phyloP scores from a whole-genome alignment of 164 flowering plant species.

The Vitis riparia region DNA sequence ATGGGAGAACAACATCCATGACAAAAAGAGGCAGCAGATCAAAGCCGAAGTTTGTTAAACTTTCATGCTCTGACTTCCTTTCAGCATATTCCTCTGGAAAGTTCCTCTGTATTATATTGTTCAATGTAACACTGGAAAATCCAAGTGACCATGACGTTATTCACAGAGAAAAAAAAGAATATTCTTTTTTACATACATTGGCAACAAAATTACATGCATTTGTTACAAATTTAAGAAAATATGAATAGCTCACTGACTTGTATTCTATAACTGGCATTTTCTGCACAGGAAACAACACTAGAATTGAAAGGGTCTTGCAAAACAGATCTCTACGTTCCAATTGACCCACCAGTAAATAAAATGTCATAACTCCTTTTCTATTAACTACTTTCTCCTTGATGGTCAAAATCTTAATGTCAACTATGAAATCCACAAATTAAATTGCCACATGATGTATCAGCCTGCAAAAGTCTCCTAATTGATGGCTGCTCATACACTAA shows the following conservation, averaged over 20 bases:
- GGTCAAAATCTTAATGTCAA: not conserved
- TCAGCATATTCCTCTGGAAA: conserved; percentile 93
- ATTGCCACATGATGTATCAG: too few relatives aligned
- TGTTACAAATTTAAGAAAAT: too few relatives aligned
- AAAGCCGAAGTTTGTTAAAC: conserved; percentile 62
- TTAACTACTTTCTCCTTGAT: not conserved
- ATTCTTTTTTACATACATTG: not conserved
- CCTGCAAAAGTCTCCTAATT: too few relatives aligned
- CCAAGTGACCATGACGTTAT: not conserved
- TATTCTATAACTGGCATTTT: not conserved
- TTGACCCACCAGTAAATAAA: not conserved
- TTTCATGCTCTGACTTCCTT: conserved; percentile 78
- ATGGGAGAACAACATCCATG: conserved; percentile 91
- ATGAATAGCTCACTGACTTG: not conserved
- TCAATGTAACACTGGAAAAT: conserved; percentile 81
- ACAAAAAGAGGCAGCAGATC: conserved; percentile 93
- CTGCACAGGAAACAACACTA: not conserved
- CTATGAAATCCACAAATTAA: not conserved
- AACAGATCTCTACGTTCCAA: not conserved
- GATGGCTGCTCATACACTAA: not conserved
- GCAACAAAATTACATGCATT: too few relatives aligned
- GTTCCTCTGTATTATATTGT: conserved; percentile 87
- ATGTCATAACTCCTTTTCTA: not conserved
- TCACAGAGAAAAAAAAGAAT: conserved; percentile 2
- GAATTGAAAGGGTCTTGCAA: not conserved